Percentiles rank a stretch among this genome's conserved stretches.
These are phyloP conservation scores for Linum lewisii DNA, from an alignment of 345 rosid species.

Conservation along the genomic window DNA sequence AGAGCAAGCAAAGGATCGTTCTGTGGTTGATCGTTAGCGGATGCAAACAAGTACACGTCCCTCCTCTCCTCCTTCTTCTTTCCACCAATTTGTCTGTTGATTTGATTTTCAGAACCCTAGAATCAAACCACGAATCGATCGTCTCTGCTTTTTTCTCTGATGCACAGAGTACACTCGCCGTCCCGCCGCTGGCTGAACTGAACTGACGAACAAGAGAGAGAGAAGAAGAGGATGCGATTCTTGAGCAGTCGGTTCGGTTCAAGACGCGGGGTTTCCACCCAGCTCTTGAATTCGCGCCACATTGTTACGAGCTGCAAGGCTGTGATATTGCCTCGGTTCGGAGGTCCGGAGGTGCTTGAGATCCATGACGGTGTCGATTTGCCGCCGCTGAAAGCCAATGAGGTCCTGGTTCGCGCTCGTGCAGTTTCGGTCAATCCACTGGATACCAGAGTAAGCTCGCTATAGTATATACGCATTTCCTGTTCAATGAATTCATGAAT, in stretches of 20 bases:
- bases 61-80: neutral
- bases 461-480: slow-evolving; percentile 6
- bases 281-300: slow-evolving; percentile 9
- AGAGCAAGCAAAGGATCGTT: no score
- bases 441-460: slow-evolving; percentile 64
- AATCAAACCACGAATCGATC: neutral
- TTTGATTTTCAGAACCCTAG: neutral
- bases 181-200: neutral
- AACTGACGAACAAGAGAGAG: neutral
- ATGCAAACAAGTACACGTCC: slow-evolving; percentile 18
- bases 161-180: neutral
- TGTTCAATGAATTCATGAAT: neutral
- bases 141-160: neutral
- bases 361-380: slow-evolving; percentile 61
- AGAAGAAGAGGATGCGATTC: slow-evolving; percentile 20
- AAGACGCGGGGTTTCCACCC: neutral
- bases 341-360: slow-evolving; percentile 83
- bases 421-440: slow-evolving; percentile 95
- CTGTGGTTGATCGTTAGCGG: slow-evolving; percentile 9
- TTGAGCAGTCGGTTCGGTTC: slow-evolving; percentile 10
- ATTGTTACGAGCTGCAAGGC: slow-evolving; percentile 69
- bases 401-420: slow-evolving; percentile 73
- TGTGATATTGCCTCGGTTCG: slow-evolving; percentile 76
- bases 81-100: neutral
- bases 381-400: slow-evolving; percentile 63